Evolutionary conservation across 2,329 filamentous ascomycete genomes (phyloP).

Genomic region (Epichloe elymi): DNA sequence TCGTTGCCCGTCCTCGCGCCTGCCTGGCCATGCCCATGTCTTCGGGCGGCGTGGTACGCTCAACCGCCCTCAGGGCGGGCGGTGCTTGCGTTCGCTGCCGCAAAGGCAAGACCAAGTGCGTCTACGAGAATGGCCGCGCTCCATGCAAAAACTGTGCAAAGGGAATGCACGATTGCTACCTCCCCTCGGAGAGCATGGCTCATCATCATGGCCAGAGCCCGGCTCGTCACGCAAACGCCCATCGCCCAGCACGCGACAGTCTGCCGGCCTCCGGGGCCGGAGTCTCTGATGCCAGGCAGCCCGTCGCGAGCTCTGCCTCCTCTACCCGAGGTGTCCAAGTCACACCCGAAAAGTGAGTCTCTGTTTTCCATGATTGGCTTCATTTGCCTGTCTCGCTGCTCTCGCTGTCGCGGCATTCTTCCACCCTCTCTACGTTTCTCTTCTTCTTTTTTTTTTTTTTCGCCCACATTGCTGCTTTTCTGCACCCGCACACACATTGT

Average conservation of each 20-base stretch:
- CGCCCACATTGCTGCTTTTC: neutral
- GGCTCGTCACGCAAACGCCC: constrained; percentile 32
- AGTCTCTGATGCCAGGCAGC: constrained; percentile 31
- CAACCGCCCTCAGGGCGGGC: constrained; percentile 46
- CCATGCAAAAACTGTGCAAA: constrained; percentile 52
- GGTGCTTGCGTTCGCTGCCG: constrained; percentile 50
- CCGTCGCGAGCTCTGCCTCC: constrained; percentile 26
- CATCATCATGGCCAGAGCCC: constrained; percentile 47
- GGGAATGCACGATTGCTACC: constrained; percentile 50
- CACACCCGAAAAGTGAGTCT: constrained; percentile 42
- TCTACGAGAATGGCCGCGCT: constrained; percentile 49
- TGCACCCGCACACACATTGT: neutral
- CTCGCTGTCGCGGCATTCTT: no score
- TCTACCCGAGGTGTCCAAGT: constrained; percentile 34
- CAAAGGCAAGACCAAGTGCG: constrained; percentile 51
- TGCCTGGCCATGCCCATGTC: constrained; percentile 23
- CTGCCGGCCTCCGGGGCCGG: constrained; percentile 39
- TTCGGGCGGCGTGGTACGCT: constrained; percentile 35
- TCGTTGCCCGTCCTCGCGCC: neutral
- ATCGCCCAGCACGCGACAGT: constrained; percentile 39
- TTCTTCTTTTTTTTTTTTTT: constrained; percentile 1
- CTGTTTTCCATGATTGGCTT: neutral
- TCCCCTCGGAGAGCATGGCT: constrained; percentile 46
- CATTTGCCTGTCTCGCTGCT: neutral
- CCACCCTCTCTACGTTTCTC: constrained; percentile 5